phyloP scores from a whole-genome alignment of 2,329 filamentous ascomycete genomes.

The Colletotrichum sp. region DNA sequence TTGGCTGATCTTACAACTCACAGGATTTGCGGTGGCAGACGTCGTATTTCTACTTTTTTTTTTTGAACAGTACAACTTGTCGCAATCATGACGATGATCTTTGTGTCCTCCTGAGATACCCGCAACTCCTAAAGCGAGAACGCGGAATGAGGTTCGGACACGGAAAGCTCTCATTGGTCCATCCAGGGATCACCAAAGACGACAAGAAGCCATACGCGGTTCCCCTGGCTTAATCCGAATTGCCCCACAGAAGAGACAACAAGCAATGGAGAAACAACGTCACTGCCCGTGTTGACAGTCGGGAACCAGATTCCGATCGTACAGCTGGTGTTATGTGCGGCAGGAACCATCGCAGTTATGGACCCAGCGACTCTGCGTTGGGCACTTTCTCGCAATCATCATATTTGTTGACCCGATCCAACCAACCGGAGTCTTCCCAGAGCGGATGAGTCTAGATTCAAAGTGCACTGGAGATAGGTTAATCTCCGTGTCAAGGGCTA shows the following conservation, averaged over 20 bases:
- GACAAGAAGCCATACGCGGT: neutral
- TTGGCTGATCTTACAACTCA: accelerated
- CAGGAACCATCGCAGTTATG: neutral
- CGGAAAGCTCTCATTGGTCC: neutral
- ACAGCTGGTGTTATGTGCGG: neutral
- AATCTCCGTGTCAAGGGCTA: too few relatives aligned
- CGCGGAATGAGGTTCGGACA: neutral
- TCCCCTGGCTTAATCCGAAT: neutral
- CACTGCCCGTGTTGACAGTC: neutral
- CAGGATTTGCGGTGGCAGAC: neutral
- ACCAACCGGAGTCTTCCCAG: neutral
- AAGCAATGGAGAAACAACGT: neutral
- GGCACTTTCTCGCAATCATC: neutral
- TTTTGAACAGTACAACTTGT: accelerated
- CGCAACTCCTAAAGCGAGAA: neutral
- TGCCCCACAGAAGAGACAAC: neutral
- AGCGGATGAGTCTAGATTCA: neutral
- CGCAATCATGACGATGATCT: accelerated
- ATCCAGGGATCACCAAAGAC: neutral
- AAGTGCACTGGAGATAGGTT: neutral
- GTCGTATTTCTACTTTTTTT: neutral
- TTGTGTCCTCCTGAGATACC: neutral
- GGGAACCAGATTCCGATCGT: neutral
- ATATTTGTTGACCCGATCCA: neutral
- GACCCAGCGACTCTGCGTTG: neutral